Evolutionary conservation across 305 asterid species (phyloP).

Genomic region (Fraxinus dipetala): DNA sequence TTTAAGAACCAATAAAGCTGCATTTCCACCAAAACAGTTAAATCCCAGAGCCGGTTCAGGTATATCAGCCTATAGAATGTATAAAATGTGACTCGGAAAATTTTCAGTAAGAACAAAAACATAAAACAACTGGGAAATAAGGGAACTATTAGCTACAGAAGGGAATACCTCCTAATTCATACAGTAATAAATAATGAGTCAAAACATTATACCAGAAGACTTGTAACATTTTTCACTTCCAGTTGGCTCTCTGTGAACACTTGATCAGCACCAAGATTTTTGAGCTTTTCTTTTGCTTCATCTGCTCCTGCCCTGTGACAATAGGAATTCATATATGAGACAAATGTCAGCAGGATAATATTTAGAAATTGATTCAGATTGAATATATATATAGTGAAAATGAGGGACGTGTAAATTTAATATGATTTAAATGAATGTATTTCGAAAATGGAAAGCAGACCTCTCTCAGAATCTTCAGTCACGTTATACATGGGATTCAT

Average conservation of each 20-base stretch:
- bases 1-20: constrained; percentile 83
- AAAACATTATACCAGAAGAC: constrained; percentile 60
- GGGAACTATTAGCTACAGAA: constrained; percentile 6
- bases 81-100: neutral
- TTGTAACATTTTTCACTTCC: constrained; percentile 68
- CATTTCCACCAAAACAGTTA: constrained; percentile 93
- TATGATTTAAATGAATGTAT: neutral
- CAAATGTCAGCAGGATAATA: neutral
- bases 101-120: constrained; percentile 15
- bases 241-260: constrained; percentile 83
- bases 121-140: neutral
- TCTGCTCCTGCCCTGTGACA: constrained; percentile 72
- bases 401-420: neutral
- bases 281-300: constrained; percentile 73
- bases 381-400: too few species aligned
- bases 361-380: neutral
- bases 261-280: constrained; percentile 77
- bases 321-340: constrained; percentile 26
- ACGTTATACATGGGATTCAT: neutral
- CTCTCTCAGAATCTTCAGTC: neutral
- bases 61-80: constrained; percentile 49
- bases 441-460: neutral
- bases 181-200: constrained; percentile 11
- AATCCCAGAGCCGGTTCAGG: constrained; percentile 86
- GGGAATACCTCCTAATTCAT: constrained; percentile 7